phyloP scores from a whole-genome alignment of 208 protist species.

The Acanthamoeba sp. region DNA sequence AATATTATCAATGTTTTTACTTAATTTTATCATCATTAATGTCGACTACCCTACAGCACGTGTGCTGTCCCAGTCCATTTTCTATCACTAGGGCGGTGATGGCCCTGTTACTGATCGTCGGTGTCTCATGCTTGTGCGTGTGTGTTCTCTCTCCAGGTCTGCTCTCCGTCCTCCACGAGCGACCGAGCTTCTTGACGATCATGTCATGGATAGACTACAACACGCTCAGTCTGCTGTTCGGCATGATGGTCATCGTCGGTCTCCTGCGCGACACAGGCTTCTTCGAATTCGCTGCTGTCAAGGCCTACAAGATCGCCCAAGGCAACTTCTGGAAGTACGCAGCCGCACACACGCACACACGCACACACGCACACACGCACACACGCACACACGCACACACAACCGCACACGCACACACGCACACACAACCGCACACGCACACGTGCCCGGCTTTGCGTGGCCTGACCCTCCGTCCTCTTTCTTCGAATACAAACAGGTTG shows the following conservation, averaged over 20 bases:
- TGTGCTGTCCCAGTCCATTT: no score
- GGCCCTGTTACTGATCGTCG: neutral
- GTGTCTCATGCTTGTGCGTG: neutral
- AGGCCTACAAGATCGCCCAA: constrained; percentile 82
- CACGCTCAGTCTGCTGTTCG: constrained; percentile 82
- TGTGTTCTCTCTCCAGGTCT: neutral
- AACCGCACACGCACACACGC: no score
- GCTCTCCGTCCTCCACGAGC: constrained; percentile 35
- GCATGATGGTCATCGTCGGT: constrained; percentile 90
- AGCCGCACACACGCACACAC: no score
- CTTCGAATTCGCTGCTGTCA: constrained; percentile 85
- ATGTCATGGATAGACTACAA: constrained; percentile 84
- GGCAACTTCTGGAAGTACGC: constrained; percentile 80
- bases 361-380: neutral
- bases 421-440: no score
- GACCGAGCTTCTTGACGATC: constrained; percentile 70
- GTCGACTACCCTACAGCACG: no score
- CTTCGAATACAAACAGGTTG: neutral
- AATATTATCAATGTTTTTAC: neutral
- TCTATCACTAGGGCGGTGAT: no score
- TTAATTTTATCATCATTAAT: no score
- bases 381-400: no score
- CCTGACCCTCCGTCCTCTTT: no score
- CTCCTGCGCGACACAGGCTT: constrained; percentile 86
- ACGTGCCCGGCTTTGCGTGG: no score